Evolutionary conservation across 805 yeast species (phyloP), one percentile per base, ranked within the genome.

Genomic region (Hanseniaspora taiwanica): DNA sequence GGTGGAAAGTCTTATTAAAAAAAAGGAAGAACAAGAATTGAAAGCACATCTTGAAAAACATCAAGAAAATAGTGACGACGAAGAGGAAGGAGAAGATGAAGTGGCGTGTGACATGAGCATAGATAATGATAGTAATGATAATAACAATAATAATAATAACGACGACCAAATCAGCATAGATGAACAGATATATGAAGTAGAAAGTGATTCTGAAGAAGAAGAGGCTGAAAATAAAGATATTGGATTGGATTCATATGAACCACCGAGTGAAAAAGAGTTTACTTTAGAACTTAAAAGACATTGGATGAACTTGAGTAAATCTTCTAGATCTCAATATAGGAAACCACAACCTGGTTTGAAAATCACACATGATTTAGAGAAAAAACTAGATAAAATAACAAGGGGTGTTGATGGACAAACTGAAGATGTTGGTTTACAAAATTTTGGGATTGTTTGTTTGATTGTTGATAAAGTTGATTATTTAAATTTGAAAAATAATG

Each of bases 331-430:
- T 35, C 68, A 78, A 20, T 84, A 80, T 59, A 71, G 81, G 41
- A 78, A 76, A 47, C 94, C 94, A 0, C 59, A 68, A 1, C 93
- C 94, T 2, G 79, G 79, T n/a, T 61, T 75, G 1, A 59, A 63
- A 18, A 52, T 84, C 53, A 71, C 72, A 9, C 65, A 64, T 6
- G 77, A 74, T 33, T 73, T 72, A 42, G 64, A 66, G 27, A 73
- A 72, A 48, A 55, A 66, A 42, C 59, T 84, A 35, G 94, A 84
- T 57, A 72, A 81, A 39, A 78, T 84, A 36, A 66, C 72, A 37
- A 68, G 94, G 48, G 89, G 94, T 10, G 94, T 84, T 14, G 94
- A 84, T 58, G 94, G 94, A 6, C 68, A 73, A 35, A 70, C 73
- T 51, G 77, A 74, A 38, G 76, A 72, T 23, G 74, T 72, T 21